Conservation (phyloP, 23 red algal genomes). For the Gracilaria vermiculophylla region DNA sequence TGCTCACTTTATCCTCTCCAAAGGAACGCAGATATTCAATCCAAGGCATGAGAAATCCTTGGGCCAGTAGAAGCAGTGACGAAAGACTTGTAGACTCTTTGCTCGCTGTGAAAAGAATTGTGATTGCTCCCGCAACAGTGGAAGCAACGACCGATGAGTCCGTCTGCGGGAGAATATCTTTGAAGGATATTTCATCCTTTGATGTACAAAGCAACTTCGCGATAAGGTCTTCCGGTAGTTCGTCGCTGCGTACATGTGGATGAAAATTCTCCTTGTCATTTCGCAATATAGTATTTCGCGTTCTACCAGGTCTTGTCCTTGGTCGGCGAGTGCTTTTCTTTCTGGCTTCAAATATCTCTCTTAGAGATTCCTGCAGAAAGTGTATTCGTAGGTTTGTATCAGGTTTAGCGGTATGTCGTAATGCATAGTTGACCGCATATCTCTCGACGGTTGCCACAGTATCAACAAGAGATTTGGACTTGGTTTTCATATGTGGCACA, state of each 20-base stretch:
- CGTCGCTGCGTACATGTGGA: background rate
- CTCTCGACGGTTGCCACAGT: constrained; percentile 1
- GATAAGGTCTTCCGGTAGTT: background rate
- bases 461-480: constrained; percentile 13
- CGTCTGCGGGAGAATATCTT: background rate
- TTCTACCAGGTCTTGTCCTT: background rate
- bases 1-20: background rate
- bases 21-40: constrained; percentile 7
- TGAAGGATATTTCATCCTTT: background rate
- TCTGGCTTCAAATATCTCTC: background rate
- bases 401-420: background rate
- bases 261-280: background rate
- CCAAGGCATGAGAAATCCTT: constrained; percentile 42
- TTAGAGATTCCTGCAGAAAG: background rate
- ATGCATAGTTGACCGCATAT: constrained; percentile 7
- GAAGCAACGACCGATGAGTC: constrained; percentile 33
- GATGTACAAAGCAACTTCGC: background rate
- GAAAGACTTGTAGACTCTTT: background rate
- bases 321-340: background rate
- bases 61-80: background rate
- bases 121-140: constrained; percentile 21
- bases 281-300: background rate
- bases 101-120: constrained; percentile 6
- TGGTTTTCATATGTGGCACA: background rate
- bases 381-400: too few species aligned